Base-by-base conservation (phyloP, 2,329 filamentous ascomycete genomes). In the Exophiala lecanii-corni region DNA sequence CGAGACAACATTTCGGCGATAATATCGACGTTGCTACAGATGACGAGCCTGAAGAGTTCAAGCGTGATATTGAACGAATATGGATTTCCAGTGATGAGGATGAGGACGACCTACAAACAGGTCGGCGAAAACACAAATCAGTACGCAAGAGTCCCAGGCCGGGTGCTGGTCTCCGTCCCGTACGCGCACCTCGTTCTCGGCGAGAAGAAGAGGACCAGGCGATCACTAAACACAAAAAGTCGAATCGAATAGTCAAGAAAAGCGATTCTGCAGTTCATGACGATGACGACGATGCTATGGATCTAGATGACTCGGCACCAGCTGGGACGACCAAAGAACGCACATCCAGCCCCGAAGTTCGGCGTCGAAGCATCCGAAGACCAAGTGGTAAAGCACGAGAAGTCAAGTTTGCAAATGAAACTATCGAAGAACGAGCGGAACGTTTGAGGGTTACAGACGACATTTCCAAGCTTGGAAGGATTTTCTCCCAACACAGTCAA, bases 1-100 rank as follows among this genome's bases (percentile, higher is more conserved):
- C 12, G 7, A 26, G 12, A 26, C 23, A 6, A 6, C 12, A 7
- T 6, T 7, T 12, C 6, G 23, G 23, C 23, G 48, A 45, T 55
- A 63, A 47, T 54, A 68, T 42, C 65, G 65, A 69, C 41, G 63
- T 69, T 5, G 70, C 69, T 9, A 71, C 70, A 23, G 72, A 74
- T 36, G 74, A 77, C 41, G 75, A 73, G 36, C 62, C 61, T 20
- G 65, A 69, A 31, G 60, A 69, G 63, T 17, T 64, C 68, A 30
- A 66, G 72, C 43, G 45, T 41, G 53, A 54, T 49, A 76, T 82
- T 42, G 78, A 82, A 50, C 60, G 69, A n/a, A 73, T 79, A 49
- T 72, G 72, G 49, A 57, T 80, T 9, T 69, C 75, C 9, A 76
- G 72, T 36, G 72, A 78, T 43, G 75, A 79, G 13, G 15, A 17